phyloP scores from a whole-genome alignment of 345 rosid genomes.

The Citrus maxima region DNA sequence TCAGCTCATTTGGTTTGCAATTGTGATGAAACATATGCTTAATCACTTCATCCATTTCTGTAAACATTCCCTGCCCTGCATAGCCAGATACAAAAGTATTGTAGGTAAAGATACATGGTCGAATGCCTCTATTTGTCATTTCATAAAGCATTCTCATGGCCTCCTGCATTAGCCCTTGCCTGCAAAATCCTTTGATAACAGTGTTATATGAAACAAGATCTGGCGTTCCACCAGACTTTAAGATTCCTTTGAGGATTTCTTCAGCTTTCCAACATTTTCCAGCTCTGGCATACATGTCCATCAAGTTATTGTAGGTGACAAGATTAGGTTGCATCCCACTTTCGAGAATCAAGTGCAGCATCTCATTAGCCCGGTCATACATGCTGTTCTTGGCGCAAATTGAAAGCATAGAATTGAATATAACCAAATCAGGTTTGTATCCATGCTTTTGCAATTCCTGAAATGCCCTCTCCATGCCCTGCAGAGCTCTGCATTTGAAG shows the following conservation, averaged over 20 bases:
- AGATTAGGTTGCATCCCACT: conserved; percentile 74
- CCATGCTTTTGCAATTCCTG: conserved; percentile 50
- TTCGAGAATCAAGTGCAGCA: conserved; percentile 48
- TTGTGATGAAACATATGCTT: conserved; percentile 62
- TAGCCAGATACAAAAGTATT: conserved; percentile 77
- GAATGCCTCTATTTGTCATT: conserved; percentile 65
- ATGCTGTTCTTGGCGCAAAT: conserved; percentile 65
- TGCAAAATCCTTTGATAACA: conserved; percentile 90
- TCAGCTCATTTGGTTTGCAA: conserved; percentile 75
- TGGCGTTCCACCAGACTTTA: conserved; percentile 44
- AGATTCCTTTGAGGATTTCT: conserved; percentile 56
- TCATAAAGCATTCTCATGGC: conserved; percentile 70
- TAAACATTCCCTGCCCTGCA: conserved; percentile 59
- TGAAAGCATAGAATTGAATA: conserved; percentile 76
- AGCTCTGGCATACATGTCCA: conserved; percentile 83
- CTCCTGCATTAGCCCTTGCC: conserved; percentile 79
- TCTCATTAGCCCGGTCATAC: conserved; percentile 55
- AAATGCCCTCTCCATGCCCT: conserved; percentile 73
- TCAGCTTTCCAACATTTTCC: conserved; percentile 92
- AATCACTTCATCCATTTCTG: conserved; percentile 64
- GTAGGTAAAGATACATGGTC: conserved; percentile 84
- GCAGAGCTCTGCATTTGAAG: conserved; percentile 63
- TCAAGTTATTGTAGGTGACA: conserved; percentile 79
- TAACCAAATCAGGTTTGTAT: conserved; percentile 77
- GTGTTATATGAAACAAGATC: conserved; percentile 88